These are phyloP conservation scores for Cymbidium sinense DNA, from an alignment of 106 monocot species.

Conservation along the genomic window DNA sequence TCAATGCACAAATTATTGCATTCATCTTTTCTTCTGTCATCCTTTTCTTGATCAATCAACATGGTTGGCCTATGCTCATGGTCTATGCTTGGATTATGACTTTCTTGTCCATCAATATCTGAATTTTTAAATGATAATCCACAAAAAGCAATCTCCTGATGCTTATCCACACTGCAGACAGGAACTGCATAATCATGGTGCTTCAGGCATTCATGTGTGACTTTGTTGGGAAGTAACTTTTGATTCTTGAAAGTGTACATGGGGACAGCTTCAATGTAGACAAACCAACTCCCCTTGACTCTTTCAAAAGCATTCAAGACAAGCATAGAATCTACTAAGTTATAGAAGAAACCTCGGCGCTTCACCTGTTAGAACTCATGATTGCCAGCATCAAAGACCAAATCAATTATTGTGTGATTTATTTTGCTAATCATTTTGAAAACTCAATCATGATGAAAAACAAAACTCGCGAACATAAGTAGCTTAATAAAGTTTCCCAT, in stretches of 20 bases:
- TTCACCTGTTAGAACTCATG: neutral
- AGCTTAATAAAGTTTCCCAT: neutral
- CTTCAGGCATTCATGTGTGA: neutral
- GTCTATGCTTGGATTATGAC: neutral
- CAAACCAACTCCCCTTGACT: conserved; percentile 4
- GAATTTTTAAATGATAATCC: neutral
- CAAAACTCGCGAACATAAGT: neutral
- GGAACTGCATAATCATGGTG: neutral
- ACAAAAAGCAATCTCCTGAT: neutral
- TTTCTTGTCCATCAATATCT: neutral
- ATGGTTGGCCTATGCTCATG: neutral
- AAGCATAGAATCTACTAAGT: conserved; percentile 3
- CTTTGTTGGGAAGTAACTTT: neutral
- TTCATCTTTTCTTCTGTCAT: neutral
- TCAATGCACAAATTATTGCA: neutral
- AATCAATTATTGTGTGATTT: neutral
- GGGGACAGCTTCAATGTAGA: neutral
- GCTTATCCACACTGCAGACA: neutral
- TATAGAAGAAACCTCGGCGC: conserved; percentile 6
- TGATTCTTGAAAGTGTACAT: neutral
- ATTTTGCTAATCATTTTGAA: neutral
- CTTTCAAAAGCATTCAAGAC: conserved; percentile 7
- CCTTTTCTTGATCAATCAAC: neutral
- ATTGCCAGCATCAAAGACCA: neutral
- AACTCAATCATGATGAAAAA: neutral